Evolutionary conservation across 371 early-diverging fungal species (phyloP), one percentile per base, ranked within the genome.

Genomic region (Rhizopus delemar): DNA sequence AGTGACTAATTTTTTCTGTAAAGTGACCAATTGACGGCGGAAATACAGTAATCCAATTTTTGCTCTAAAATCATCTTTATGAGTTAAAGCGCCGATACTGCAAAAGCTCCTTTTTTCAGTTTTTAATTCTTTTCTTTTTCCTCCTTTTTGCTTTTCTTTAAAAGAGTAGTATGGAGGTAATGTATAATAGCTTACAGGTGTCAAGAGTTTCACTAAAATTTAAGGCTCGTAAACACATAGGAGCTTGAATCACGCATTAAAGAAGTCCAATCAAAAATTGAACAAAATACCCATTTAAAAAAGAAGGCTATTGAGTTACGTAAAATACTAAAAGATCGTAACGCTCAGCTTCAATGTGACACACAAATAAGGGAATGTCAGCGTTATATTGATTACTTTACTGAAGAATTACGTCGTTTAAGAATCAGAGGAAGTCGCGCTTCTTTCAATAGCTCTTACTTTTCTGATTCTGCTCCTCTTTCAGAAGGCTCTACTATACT

Each of bases 331-430:
- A 75, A 68, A 34, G 90, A 91, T 76, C 52, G 62, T 9, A 84
- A 80, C 56, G 86, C 86, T 36, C 75, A 81, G 33, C 79, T 88
- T 50, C 88, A 91, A 63, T 90, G 91, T 61, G 89, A 95, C 69
- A 74, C 81, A 41, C 85, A 88, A 57, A 78, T 94, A 50, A 74
- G 70, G 53, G 93, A 95, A 41, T 84, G 86, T 13, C 86, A 92
- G 64, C 85, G 86, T 59, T 87, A 91, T 33, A 82, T 94, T 56
- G 87, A 87, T 36, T 95, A 86, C 60, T 81, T 96, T 50, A 78
- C 84, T 35, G 77, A 68, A n/a, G 90, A 92, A 59, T 74, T 89
- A 51, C 69, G 71, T 56, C 53, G 70, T 59, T 66, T 60, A 35
- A 43, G 56, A 49, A 59, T 56, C 9, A 62, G 46, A 64, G 66